phyloP scores from a whole-genome alignment of 2,329 filamentous ascomycete species.

The Sporothrix curviconia region DNA sequence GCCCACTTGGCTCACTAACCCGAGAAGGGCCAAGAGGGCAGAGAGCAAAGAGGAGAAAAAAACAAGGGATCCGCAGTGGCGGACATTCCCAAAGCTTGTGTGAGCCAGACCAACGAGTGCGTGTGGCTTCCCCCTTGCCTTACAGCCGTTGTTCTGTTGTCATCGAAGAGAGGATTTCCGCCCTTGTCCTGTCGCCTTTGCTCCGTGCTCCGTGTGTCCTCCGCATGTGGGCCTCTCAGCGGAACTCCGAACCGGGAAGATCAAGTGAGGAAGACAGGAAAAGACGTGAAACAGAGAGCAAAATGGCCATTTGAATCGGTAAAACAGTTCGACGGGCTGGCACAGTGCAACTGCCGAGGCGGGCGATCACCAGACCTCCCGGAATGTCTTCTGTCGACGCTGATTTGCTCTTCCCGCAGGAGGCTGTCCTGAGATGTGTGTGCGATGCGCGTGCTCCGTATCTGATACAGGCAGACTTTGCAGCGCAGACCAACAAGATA shows the following conservation, averaged over 20 bases:
- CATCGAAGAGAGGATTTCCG: too few species aligned
- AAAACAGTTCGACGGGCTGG: too few species aligned
- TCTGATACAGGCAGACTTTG: background rate
- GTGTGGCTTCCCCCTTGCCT: background rate
- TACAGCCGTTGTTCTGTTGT: background rate
- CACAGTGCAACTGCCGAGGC: too few species aligned
- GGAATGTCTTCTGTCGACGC: too few species aligned
- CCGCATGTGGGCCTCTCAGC: background rate
- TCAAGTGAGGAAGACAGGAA: background rate
- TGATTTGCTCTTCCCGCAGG: background rate
- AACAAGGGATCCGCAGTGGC: background rate
- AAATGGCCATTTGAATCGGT: too few species aligned
- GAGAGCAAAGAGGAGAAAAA: background rate
- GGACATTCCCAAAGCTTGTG: too few species aligned
- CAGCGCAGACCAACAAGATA: background rate
- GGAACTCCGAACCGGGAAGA: background rate
- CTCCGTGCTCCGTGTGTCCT: background rate
- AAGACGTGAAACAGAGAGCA: too few species aligned
- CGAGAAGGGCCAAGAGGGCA: background rate
- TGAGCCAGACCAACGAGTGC: too few species aligned
- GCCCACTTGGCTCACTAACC: conserved; percentile 3
- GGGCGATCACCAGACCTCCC: too few species aligned
- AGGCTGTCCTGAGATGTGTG: background rate
- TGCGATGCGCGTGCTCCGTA: too few species aligned
- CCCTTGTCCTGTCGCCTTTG: background rate